Evolutionary conservation across 1,139 yeast genomes (phyloP), one percentile per base, ranked within the genome.

Genomic region (Candida tropicalis): DNA sequence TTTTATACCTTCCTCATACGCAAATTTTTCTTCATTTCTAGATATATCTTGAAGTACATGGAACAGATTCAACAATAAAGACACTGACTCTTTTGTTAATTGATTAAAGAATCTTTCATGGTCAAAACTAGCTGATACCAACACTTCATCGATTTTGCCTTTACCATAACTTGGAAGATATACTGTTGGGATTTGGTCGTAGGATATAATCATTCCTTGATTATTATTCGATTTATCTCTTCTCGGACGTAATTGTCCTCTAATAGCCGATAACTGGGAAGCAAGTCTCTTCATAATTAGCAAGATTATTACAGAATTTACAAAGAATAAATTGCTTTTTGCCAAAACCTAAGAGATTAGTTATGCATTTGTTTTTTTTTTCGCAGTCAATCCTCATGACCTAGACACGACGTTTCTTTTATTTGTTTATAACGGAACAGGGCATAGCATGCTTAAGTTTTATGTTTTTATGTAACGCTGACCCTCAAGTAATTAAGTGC

Each of bases 41-140:
- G 35, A 8, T 9, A 36, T 26, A 17, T 40, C 42, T 26, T 37
- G 39, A 22, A 43, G 23, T 3, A 26, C 35, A 23, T 40, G 33
- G 11, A 38, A 42, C 17, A 38, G 17, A 24, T 42, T 40, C 2
- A 42, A 22, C n/a, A 43, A 43, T 15, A 28, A 39, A 9, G 18
- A 22, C 11, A 40, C 17, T 6, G 42, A 28, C 9, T 43, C 40
- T 8, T 29, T 26, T 13, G 22, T 37, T 11, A 43, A 5, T 5
- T 18, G 17, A 8, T 20, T 6, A 31, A 35, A 35, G n/a, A 34
- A 31, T 2, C 11, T 13, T 3, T 15, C 31, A 17, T 35, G 38
- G 11, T 40, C 40, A 23, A 28, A 23, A n/a, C 27, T 28, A 10
- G 26, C 12, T 16, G 28, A 40, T 18, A 26, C 9, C 9, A 26